A percentile compares a stretch with the other conserved stretches of the same genome.
Evolutionary conservation across 106 monocot genomes (phyloP).

Genomic region (Apostasia shenzhenica): DNA sequence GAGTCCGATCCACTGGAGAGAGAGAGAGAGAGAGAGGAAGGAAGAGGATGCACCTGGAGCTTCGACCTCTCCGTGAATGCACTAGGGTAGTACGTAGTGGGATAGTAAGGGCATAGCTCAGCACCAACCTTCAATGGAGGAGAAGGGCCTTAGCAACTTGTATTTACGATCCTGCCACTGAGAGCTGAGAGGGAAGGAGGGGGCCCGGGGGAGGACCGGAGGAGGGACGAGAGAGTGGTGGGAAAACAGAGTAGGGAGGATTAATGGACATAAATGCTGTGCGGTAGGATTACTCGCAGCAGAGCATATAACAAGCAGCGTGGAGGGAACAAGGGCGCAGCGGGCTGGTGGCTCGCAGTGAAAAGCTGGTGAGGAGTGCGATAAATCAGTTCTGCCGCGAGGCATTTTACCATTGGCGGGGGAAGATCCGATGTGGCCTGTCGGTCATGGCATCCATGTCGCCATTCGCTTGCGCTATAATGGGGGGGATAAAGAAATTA

Average conservation of each 20-base stretch:
- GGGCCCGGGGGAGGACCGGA: background rate
- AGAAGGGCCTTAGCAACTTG: conserved; percentile 13
- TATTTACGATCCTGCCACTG: conserved; percentile 45
- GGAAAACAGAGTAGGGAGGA: background rate
- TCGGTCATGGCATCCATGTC: too few relatives aligned
- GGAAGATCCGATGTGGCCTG: too few relatives aligned
- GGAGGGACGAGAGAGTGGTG: conserved; percentile 1
- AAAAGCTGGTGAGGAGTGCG: too few relatives aligned
- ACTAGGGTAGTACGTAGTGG: background rate
- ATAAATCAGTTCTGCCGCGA: too few relatives aligned
- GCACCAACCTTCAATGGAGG: conserved; percentile 1
- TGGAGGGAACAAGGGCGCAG: too few relatives aligned
- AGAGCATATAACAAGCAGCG: background rate
- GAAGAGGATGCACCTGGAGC: conserved; percentile 4
- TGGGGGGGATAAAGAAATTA: too few relatives aligned
- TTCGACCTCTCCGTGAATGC: background rate
- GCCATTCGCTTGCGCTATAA: too few relatives aligned
- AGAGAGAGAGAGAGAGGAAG: background rate
- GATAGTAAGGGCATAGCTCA: background rate
- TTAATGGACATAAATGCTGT: conserved; percentile 10
- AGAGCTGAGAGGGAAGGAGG: background rate
- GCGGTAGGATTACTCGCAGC: conserved; percentile 10
- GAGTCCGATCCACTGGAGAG: background rate
- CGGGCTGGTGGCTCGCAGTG: too few relatives aligned
- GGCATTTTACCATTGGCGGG: too few relatives aligned